Percentiles rank a stretch among this genome's conserved stretches.
phyloP scores from a whole-genome alignment of 441 rosid species.

The Bocquillonia castaneifolia region DNA sequence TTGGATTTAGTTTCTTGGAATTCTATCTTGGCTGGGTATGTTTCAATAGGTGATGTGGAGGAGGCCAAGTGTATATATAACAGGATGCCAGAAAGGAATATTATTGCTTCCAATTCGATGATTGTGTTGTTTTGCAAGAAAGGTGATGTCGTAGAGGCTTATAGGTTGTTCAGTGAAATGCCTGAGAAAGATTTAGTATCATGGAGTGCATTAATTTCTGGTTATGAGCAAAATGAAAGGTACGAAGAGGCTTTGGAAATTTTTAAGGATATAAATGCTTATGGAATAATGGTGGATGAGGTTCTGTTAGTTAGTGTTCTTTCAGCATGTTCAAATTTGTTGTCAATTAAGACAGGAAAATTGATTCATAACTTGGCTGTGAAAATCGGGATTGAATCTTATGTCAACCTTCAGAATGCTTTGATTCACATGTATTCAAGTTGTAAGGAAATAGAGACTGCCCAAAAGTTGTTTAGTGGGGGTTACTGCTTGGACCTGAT shows the following conservation, averaged over 20 bases:
- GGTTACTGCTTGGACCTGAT: conserved; percentile 38
- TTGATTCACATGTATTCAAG: conserved; percentile 52
- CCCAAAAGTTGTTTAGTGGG: conserved; percentile 37
- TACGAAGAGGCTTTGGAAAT: conserved; percentile 37
- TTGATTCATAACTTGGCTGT: conserved; percentile 36
- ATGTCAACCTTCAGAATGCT: conserved; percentile 57
- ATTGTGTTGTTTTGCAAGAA: conserved; percentile 44
- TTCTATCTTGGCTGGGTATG: conserved; percentile 49
- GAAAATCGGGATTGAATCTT: conserved; percentile 41
- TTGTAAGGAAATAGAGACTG: conserved; percentile 36
- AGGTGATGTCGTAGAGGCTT: conserved; percentile 39
- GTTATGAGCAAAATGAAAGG: conserved; percentile 48
- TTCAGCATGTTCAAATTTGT: conserved; percentile 41
- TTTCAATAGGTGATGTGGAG: conserved; percentile 34
- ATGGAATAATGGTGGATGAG: conserved; percentile 45
- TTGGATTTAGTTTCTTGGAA: conserved; percentile 59
- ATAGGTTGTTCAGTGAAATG: conserved; percentile 39
- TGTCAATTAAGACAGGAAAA: conserved; percentile 25
- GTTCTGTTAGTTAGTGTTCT: conserved; percentile 44
- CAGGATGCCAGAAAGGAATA: conserved; percentile 43
- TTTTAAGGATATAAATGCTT: conserved; percentile 37
- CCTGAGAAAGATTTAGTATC: conserved; percentile 46
- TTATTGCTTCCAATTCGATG: conserved; percentile 57
- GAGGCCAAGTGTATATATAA: conserved; percentile 41
- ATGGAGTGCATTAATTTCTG: conserved; percentile 60